phyloP scores from a whole-genome alignment of 306 rosid species.

The Casuarina glauca region DNA sequence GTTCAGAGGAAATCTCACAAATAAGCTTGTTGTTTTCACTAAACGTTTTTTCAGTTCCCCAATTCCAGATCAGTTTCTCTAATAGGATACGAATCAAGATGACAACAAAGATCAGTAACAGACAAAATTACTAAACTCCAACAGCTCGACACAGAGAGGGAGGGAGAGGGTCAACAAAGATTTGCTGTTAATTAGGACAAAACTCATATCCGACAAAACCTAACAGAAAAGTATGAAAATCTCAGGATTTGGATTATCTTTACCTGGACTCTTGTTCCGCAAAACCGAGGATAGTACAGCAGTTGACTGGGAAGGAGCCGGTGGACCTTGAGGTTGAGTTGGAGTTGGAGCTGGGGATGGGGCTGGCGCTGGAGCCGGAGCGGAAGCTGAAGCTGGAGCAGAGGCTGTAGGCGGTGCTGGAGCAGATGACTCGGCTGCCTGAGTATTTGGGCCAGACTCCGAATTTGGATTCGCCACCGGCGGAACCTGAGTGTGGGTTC shows the following conservation, averaged over 20 bases:
- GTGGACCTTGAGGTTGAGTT: conserved; percentile 4
- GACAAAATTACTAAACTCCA: conserved; percentile 80
- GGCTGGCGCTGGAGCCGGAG: background rate
- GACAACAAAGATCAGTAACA: conserved; percentile 48
- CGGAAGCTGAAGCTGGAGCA: background rate
- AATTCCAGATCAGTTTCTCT: conserved; percentile 39
- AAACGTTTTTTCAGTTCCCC: conserved; percentile 32
- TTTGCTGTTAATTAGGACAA: conserved; percentile 20
- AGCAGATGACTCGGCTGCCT: conserved; percentile 35
- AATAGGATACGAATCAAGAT: conserved; percentile 26
- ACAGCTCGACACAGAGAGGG: conserved; percentile 14
- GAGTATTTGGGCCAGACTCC: conserved; percentile 40
- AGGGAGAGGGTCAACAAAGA: conserved; percentile 24
- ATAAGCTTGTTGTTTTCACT: conserved; percentile 23
- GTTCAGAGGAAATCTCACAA: conserved; percentile 29
- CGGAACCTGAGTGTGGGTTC: conserved; percentile 39
- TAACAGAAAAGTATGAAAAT: conserved; percentile 22
- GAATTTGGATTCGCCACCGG: conserved; percentile 34
- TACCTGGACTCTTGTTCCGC: conserved; percentile 64
- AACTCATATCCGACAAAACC: conserved; percentile 47
- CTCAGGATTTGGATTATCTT: conserved; percentile 21
- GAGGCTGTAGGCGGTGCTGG: conserved; percentile 1
- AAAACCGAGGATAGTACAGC: conserved; percentile 38
- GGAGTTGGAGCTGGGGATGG: conserved; percentile 12
- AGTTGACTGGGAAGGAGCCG: conserved; percentile 45